phyloP scores from a whole-genome alignment of 2,329 filamentous ascomycete species.

The Chrysosporium keratinophilum region DNA sequence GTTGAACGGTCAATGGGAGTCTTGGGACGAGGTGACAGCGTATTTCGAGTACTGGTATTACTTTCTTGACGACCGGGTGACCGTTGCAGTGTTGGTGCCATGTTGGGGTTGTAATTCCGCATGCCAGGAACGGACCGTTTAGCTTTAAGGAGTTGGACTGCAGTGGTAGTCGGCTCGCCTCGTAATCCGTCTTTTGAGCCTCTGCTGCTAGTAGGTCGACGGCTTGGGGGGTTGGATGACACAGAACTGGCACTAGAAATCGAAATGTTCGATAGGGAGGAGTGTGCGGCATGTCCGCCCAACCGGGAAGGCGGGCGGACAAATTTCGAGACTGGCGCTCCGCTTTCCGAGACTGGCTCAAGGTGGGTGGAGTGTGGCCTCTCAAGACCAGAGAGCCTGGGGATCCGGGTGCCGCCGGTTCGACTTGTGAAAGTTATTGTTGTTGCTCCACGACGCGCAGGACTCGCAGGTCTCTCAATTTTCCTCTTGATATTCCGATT shows the following conservation, averaged over 20 bases:
- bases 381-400: constrained; percentile 63
- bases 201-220: constrained; percentile 46
- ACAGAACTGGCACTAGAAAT: constrained; percentile 52
- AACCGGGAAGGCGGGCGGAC: constrained; percentile 58
- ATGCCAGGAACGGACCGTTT: constrained; percentile 54
- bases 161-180: constrained; percentile 43
- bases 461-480: constrained; percentile 56
- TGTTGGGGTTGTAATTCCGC: constrained; percentile 23
- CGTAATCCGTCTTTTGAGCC: constrained; percentile 28
- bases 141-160: constrained; percentile 45
- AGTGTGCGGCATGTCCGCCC: constrained; percentile 55
- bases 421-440: constrained; percentile 89
- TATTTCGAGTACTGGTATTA: constrained; percentile 18
- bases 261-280: constrained; percentile 55
- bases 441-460: constrained; percentile 60
- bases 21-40: constrained; percentile 46
- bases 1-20: constrained; percentile 56
- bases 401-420: constrained; percentile 59
- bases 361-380: constrained; percentile 59
- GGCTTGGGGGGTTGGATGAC: constrained; percentile 49
- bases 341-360: constrained; percentile 88
- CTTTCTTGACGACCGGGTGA: constrained; percentile 32
- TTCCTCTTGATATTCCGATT: constrained; percentile 91
- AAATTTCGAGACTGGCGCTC: constrained; percentile 55
- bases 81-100: constrained; percentile 19